Evolutionary conservation across 208 protist genomes (phyloP).

Genomic region (Naegleria lovaniensis): DNA sequence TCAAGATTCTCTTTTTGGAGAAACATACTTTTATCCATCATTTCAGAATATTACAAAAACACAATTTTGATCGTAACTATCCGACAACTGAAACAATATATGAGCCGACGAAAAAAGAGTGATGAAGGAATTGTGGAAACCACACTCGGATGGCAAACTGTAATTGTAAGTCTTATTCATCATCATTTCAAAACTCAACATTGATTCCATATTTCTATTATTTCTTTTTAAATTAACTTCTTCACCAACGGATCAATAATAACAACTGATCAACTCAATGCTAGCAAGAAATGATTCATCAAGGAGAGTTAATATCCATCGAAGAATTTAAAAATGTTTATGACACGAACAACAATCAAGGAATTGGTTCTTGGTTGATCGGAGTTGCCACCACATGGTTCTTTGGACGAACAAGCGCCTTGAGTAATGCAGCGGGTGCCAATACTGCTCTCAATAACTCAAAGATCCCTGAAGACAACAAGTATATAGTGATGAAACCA

Average conservation of each 20-base stretch:
- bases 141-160: constrained; percentile 2
- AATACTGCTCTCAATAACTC: neutral
- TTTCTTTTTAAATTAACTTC: too few relatives aligned
- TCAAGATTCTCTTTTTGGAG: neutral
- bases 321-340: constrained; percentile 1
- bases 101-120: neutral
- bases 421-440: neutral
- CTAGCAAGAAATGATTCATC: neutral
- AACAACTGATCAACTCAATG: neutral
- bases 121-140: neutral
- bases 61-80: neutral
- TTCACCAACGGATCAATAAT: too few relatives aligned
- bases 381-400: neutral
- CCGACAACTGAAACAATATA: neutral
- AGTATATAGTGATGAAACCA: neutral
- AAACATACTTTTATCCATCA: neutral
- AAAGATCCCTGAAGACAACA: neutral
- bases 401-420: neutral
- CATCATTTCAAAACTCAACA: too few relatives aligned
- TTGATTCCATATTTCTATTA: too few relatives aligned
- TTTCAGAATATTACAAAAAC: neutral
- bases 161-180: neutral
- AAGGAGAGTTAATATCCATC: neutral
- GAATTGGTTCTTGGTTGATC: neutral
- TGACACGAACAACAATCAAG: neutral